Evolutionary conservation across 1,284 basidiomycete species (phyloP).

Genomic region (Polyporus tsugae): DNA sequence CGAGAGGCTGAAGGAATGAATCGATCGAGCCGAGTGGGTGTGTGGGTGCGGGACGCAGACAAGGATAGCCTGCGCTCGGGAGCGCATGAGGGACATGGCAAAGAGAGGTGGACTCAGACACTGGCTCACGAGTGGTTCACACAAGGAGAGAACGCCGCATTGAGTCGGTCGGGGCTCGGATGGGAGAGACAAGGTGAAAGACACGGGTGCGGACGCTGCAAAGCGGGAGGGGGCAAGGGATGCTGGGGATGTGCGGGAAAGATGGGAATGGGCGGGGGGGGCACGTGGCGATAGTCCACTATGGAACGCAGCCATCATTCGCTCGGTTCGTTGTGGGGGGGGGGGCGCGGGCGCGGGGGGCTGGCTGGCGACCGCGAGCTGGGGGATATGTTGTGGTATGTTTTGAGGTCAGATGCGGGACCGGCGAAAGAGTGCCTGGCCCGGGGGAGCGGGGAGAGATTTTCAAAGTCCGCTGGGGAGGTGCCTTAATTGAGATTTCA

Average conservation of each 20-base stretch:
- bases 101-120: not conserved
- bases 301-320: not conserved
- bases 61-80: slow-evolving; percentile 6
- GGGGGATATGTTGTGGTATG: slow-evolving; percentile 27
- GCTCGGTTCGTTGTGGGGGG: not conserved
- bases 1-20: not conserved
- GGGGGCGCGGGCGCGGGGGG: not conserved
- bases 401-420: slow-evolving; percentile 33
- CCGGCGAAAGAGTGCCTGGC: slow-evolving; percentile 38
- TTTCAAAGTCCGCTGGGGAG: slow-evolving; percentile 34
- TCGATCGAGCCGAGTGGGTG: slow-evolving; percentile 4
- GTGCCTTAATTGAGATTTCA: slow-evolving; percentile 43
- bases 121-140: not conserved
- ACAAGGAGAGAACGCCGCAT: not conserved
- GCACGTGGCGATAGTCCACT: slow-evolving; percentile 30
- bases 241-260: slow-evolving; percentile 24
- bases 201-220: not conserved
- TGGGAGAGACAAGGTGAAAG: not conserved
- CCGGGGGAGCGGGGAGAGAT: slow-evolving; percentile 30
- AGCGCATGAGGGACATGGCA: not conserved
- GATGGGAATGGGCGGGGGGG: slow-evolving; percentile 9
- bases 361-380: not conserved
- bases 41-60: slow-evolving; percentile 1
- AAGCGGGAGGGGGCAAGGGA: too few relatives aligned
- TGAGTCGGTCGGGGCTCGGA: not conserved